Conservation (phyloP, 192 early-diverging fungal genomes). For the Coemansia sp. region DNA sequence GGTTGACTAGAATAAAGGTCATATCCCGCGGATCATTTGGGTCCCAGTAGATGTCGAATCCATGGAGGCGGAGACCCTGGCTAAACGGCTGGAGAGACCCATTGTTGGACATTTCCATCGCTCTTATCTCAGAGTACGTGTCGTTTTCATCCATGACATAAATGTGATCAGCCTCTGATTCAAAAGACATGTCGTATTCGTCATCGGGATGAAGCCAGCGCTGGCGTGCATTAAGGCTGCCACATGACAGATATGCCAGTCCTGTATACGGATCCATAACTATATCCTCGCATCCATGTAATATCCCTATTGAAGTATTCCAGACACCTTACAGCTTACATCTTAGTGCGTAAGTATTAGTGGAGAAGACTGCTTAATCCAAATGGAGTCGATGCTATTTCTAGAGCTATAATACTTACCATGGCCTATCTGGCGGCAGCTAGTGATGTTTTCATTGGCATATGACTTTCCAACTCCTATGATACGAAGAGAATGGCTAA, state of each 20-base stretch:
- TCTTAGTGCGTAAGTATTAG: neutral
- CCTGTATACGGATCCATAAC: slow-evolving; percentile 58
- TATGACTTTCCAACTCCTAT: slow-evolving; percentile 27
- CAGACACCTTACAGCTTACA: neutral
- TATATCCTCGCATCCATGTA: slow-evolving; percentile 62
- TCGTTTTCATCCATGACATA: slow-evolving; percentile 56
- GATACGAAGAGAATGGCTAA: slow-evolving; percentile 10
- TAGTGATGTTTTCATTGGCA: slow-evolving; percentile 35
- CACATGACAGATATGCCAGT: slow-evolving; percentile 59
- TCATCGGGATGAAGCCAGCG: slow-evolving; percentile 54
- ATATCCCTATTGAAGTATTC: slow-evolving; percentile 9
- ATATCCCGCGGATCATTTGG: slow-evolving; percentile 44
- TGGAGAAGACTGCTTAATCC: too few species aligned
- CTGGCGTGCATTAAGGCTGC: slow-evolving; percentile 47
- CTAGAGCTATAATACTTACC: slow-evolving; percentile 7
- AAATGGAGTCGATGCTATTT: neutral
- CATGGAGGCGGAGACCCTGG: slow-evolving; percentile 55
- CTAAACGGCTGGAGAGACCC: slow-evolving; percentile 27
- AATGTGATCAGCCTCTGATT: slow-evolving; percentile 43
- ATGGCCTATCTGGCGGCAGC: slow-evolving; percentile 43
- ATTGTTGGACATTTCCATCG: slow-evolving; percentile 19
- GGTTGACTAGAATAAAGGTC: slow-evolving; percentile 61
- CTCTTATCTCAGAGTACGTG: slow-evolving; percentile 22
- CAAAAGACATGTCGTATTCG: slow-evolving; percentile 27
- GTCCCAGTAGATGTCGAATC: slow-evolving; percentile 56